A percentile compares a stretch with the other conserved stretches of the same genome.
These are phyloP conservation scores for Phytophthora sojae DNA, from an alignment of 352 stramenopile genomes.

Conservation along the genomic window DNA sequence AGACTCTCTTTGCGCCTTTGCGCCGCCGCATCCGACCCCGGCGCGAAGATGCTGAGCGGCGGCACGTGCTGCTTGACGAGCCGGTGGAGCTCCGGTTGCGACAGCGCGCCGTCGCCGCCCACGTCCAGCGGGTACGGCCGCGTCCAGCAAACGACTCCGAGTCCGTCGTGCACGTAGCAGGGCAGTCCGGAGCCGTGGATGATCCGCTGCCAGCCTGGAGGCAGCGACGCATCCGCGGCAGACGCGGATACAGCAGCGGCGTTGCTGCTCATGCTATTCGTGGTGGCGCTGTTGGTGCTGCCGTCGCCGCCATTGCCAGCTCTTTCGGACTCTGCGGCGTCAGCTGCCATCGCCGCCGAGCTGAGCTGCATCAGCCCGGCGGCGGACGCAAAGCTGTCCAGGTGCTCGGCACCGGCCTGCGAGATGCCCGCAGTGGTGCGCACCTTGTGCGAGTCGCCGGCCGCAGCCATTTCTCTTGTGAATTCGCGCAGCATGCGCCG, in stretches of 20 bases:
- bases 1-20: constrained; percentile 11
- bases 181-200: constrained; percentile 70
- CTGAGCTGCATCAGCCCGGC: constrained; percentile 64
- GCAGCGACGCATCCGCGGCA: constrained; percentile 45
- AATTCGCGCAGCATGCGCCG: not conserved
- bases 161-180: constrained; percentile 70
- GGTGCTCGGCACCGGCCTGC: constrained; percentile 10
- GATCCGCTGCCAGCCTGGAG: constrained; percentile 68
- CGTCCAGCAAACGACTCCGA: constrained; percentile 74
- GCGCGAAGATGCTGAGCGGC: constrained; percentile 67
- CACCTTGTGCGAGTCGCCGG: constrained; percentile 27
- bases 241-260: constrained; percentile 5
- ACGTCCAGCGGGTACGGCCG: constrained; percentile 67
- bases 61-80: constrained; percentile 70
- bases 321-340: not conserved
- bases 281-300: constrained; percentile 5
- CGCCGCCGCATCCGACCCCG: constrained; percentile 24
- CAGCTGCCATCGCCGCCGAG: constrained; percentile 41
- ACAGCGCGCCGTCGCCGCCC: constrained; percentile 29
- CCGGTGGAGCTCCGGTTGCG: constrained; percentile 47
- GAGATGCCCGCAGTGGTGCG: constrained; percentile 26
- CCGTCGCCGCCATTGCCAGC: not conserved
- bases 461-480: constrained; percentile 30
- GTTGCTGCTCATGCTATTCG: constrained; percentile 1
- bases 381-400: constrained; percentile 44